Evolutionary conservation across 2,329 filamentous ascomycete genomes (phyloP).

Genomic region (Gyromitra esculenta): DNA sequence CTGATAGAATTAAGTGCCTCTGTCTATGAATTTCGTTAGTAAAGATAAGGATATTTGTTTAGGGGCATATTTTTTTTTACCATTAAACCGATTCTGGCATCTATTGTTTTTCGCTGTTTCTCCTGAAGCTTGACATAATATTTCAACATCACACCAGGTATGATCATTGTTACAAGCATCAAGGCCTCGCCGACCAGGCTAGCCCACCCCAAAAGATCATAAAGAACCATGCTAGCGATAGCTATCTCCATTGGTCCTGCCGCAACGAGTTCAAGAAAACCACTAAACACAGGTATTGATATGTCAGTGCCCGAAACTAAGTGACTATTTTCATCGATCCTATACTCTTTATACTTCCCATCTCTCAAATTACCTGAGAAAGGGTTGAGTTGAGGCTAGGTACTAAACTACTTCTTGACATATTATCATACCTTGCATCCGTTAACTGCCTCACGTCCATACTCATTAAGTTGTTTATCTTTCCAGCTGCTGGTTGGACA

Average conservation of each 20-base stretch:
- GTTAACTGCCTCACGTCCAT: constrained; percentile 44
- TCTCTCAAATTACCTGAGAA: background rate
- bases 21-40: constrained; percentile 14
- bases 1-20: constrained; percentile 48
- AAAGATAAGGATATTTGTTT: background rate
- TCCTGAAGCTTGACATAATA: constrained; percentile 33
- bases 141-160: constrained; percentile 44
- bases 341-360: background rate
- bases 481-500: constrained; percentile 34
- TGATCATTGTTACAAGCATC: constrained; percentile 49
- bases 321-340: background rate
- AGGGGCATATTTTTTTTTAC: background rate
- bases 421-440: constrained; percentile 35
- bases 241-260: constrained; percentile 47
- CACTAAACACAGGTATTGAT: constrained; percentile 25
- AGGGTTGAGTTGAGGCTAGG: background rate
- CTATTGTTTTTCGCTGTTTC: constrained; percentile 40
- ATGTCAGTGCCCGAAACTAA: constrained; percentile 9
- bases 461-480: constrained; percentile 50
- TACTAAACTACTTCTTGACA: background rate
- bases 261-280: constrained; percentile 47
- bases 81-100: constrained; percentile 50
- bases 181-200: constrained; percentile 51
- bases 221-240: constrained; percentile 45
- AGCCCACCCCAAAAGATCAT: constrained; percentile 50